A percentile compares a stretch with the other conserved stretches of the same genome.
Conservation (phyloP, 2,329 filamentous ascomycete species). For the Pseudogymnoascus sp. region DNA sequence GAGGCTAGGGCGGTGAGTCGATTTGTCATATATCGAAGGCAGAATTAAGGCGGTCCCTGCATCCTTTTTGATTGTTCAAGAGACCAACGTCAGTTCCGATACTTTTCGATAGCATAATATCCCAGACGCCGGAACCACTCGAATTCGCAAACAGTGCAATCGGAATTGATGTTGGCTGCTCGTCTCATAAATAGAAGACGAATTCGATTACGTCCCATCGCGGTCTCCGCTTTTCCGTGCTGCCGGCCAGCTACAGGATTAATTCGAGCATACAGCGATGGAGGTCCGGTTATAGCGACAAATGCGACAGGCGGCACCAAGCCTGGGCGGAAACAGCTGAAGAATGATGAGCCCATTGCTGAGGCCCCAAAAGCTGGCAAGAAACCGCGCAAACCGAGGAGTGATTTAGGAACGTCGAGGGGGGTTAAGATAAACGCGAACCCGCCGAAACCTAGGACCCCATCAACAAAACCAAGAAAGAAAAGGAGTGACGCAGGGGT, state of each 20-base stretch:
- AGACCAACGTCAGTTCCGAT: background rate
- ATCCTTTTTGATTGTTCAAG: background rate
- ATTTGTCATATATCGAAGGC: background rate
- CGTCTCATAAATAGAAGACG: background rate
- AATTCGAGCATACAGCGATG: background rate
- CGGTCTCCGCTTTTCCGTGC: background rate
- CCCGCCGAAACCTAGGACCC: background rate
- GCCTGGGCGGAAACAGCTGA: background rate
- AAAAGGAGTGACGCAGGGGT: background rate
- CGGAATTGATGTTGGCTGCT: constrained; percentile 1
- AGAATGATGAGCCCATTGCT: background rate
- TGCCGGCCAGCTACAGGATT: background rate
- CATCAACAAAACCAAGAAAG: background rate
- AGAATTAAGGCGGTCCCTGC: constrained; percentile 1
- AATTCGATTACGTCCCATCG: constrained; percentile 1
- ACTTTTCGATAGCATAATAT: background rate
- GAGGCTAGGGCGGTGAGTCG: constrained; percentile 7
- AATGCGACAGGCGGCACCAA: background rate
- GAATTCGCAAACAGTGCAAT: constrained; percentile 1
- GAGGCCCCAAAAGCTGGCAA: background rate
- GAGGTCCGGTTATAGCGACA: background rate
- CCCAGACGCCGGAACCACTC: background rate
- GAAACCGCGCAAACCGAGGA: background rate
- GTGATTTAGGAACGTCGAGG: background rate
- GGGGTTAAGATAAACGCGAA: background rate